phyloP scores from a whole-genome alignment of 2,329 filamentous ascomycete species.

The Trichoderma koningii region DNA sequence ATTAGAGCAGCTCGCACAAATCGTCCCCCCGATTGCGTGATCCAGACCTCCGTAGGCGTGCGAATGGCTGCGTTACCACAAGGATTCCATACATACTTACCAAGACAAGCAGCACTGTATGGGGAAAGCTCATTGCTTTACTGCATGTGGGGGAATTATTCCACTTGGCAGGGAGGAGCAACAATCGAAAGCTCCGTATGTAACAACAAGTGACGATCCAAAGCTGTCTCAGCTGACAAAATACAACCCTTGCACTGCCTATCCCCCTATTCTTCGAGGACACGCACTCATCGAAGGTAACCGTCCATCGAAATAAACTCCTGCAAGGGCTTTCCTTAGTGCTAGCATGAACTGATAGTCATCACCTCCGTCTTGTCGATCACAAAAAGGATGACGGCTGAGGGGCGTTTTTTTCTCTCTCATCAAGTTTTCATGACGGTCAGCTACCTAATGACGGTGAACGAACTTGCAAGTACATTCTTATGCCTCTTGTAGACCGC shows the following conservation, averaged over 20 bases:
- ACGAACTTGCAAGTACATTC: background rate
- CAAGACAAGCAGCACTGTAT: slow-evolving; percentile 11
- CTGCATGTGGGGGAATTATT: slow-evolving; percentile 17
- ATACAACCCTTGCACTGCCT: no score
- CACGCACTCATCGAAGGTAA: background rate
- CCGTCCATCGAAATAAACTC: no score
- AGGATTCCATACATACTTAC: no score
- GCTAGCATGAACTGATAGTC: background rate
- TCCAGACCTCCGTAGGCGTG: slow-evolving; percentile 17
- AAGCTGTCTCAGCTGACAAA: background rate
- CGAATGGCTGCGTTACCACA: background rate
- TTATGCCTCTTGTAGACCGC: background rate
- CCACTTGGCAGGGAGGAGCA: no score
- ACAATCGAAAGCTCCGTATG: no score
- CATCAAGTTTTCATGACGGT: background rate
- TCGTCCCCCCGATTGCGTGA: slow-evolving; percentile 24
- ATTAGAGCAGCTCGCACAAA: background rate
- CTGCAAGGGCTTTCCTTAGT: background rate
- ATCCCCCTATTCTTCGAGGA: background rate
- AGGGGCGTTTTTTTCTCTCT: background rate
- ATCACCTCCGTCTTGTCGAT: background rate
- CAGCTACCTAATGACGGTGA: background rate
- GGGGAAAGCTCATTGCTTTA: slow-evolving; percentile 6
- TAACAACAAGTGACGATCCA: background rate
- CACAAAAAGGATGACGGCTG: background rate